Percentiles rank a stretch among this genome's conserved stretches.
These are phyloP conservation scores for Yamadazyma conglobata DNA, from an alignment of 1,139 yeast genomes.

Conservation along the genomic window DNA sequence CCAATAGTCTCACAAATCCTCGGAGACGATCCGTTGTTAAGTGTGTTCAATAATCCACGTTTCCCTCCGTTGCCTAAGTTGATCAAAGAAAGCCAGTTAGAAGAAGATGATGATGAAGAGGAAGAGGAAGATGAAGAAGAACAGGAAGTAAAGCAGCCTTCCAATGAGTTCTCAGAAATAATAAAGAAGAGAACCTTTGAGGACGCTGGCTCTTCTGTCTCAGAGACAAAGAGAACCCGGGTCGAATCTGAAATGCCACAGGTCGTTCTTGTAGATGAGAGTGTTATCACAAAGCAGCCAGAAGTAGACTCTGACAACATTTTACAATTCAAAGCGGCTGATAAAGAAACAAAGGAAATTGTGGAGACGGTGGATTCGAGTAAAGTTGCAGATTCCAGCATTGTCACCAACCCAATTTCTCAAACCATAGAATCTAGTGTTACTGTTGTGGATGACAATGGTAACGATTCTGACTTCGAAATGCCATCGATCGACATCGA, in stretches of 20 bases:
- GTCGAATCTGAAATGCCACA: slow-evolving; percentile 5
- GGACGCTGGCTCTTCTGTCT: neutral
- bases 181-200: slow-evolving; percentile 17
- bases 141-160: slow-evolving; percentile 1
- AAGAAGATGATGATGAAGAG: slow-evolving; percentile 12
- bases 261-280: slow-evolving; percentile 5
- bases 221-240: slow-evolving; percentile 6
- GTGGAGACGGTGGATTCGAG: too few relatives aligned
- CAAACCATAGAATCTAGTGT: neutral
- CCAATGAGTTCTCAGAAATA: slow-evolving; percentile 9
- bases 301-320: slow-evolving; percentile 7
- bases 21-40: slow-evolving; percentile 38
- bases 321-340: slow-evolving; percentile 10
- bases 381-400: too few relatives aligned
- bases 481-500: slow-evolving; percentile 54
- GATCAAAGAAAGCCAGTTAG: slow-evolving; percentile 18
- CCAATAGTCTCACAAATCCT: slow-evolving; percentile 65
- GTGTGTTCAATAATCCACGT: slow-evolving; percentile 70
- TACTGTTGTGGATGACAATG: slow-evolving; percentile 1
- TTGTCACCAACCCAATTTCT: too few relatives aligned
- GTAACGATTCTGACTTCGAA: slow-evolving; percentile 50
- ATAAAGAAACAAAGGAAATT: slow-evolving; percentile 1
- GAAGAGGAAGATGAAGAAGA: slow-evolving; percentile 17
- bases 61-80: slow-evolving; percentile 60
- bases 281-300: slow-evolving; percentile 13